Evolutionary conservation across 1,284 basidiomycete species (phyloP).

Genomic region (Irpex rosettiformis): DNA sequence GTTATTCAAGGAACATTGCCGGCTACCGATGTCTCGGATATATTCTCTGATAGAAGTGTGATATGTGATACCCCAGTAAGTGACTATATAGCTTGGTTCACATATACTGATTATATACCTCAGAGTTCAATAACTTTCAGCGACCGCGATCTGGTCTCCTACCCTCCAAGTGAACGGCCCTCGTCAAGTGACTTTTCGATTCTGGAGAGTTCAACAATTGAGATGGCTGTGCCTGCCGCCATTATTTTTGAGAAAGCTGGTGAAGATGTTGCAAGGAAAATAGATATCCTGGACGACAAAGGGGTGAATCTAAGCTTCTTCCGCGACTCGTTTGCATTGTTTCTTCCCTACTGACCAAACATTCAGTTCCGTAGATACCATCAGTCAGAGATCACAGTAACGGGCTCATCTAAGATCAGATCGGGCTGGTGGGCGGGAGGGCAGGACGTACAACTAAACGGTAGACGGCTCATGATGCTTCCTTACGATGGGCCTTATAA

Average conservation of each 20-base stretch:
- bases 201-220: not conserved
- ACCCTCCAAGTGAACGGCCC: slow-evolving; percentile 2
- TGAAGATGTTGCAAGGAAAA: slow-evolving; percentile 20
- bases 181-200: slow-evolving; percentile 6
- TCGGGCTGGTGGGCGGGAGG: slow-evolving; percentile 47
- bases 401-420: slow-evolving; percentile 26
- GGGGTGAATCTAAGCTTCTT: slow-evolving; percentile 28
- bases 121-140: not conserved
- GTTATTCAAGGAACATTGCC: not conserved
- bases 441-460: slow-evolving; percentile 37
- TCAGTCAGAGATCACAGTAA: slow-evolving; percentile 41
- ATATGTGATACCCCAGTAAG: slow-evolving; percentile 23
- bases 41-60: slow-evolving; percentile 22
- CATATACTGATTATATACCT: slow-evolving; percentile 36
- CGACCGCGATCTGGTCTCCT: slow-evolving; percentile 2
- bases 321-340: not conserved
- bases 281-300: slow-evolving; percentile 26
- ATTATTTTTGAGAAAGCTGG: not conserved
- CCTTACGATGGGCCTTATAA: slow-evolving; percentile 38
- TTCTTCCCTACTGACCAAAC: not conserved
- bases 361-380: slow-evolving; percentile 47
- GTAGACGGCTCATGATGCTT: slow-evolving; percentile 38
- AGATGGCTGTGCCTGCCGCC: slow-evolving; percentile 13
- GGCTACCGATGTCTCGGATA: not conserved
- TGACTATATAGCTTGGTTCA: too few relatives aligned